Evolutionary conservation across 2,329 filamentous ascomycete species (phyloP).

Genomic region (Neofusicoccum sp.): DNA sequence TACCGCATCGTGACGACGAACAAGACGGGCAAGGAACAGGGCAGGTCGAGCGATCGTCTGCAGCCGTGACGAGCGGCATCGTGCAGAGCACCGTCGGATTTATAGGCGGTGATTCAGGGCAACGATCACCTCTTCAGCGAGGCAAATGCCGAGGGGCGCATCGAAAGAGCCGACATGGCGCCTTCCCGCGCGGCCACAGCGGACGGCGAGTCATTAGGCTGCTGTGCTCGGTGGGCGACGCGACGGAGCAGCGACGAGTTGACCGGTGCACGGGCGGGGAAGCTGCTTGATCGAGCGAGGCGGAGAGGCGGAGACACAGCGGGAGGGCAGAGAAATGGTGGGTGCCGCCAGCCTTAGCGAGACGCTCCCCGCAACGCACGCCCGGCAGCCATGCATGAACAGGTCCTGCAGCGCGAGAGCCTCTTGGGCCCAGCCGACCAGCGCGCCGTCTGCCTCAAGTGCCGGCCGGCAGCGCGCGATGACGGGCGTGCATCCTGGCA

Average conservation of each 20-base stretch:
- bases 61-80: background rate
- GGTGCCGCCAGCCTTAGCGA: background rate
- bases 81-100: background rate
- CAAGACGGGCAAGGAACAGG: background rate
- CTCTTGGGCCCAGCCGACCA: background rate
- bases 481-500: background rate
- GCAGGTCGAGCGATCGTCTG: background rate
- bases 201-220: slow-evolving; percentile 6
- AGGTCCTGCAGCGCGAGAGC: background rate
- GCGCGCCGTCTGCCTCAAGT: background rate
- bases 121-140: background rate
- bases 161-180: background rate
- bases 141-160: background rate
- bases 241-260: background rate
- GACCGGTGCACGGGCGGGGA: slow-evolving; percentile 1
- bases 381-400: background rate
- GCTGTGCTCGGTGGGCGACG: slow-evolving; percentile 1
- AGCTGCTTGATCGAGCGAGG: background rate
- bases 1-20: slow-evolving; percentile 1
- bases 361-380: slow-evolving; percentile 4
- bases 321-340: background rate
- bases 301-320: background rate
- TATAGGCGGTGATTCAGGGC: background rate
- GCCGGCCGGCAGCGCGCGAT: background rate
- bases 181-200: background rate